A percentile compares a stretch with the other conserved stretches of the same genome.
Evolutionary conservation across 2,329 filamentous ascomycete species (phyloP).

Genomic region (Fusarium sp.): DNA sequence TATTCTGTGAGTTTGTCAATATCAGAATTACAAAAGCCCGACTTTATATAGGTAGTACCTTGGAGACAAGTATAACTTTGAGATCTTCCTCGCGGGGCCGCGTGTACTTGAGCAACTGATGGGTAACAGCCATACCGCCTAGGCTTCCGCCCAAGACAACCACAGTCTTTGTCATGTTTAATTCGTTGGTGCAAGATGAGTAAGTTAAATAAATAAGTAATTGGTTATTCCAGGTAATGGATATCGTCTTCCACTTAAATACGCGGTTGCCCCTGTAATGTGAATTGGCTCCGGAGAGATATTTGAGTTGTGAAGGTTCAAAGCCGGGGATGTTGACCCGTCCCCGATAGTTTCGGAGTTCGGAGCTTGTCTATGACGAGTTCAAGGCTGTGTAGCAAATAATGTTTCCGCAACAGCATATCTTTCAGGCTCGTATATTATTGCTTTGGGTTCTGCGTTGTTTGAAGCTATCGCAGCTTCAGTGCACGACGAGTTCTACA

Average conservation of each 20-base stretch:
- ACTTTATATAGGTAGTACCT: constrained; percentile 54
- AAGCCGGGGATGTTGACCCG: constrained; percentile 15
- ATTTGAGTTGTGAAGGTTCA: constrained; percentile 16
- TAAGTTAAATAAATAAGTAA: neutral
- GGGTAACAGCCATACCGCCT: constrained; percentile 66
- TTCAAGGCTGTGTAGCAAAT: constrained; percentile 22
- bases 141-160: constrained; percentile 68
- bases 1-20: constrained; percentile 56
- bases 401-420: constrained; percentile 7
- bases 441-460: neutral
- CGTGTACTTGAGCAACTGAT: constrained; percentile 67
- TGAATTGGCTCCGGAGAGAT: neutral
- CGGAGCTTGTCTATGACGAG: constrained; percentile 36
- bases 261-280: constrained; percentile 1
- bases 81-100: constrained; percentile 59
- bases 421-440: constrained; percentile 18
- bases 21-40: no score
- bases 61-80: constrained; percentile 68
- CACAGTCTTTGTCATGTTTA: constrained; percentile 63
- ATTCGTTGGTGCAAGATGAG: neutral
- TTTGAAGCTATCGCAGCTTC: constrained; percentile 7
- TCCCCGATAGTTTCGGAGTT: constrained; percentile 27
- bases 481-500: neutral
- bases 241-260: neutral
- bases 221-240: neutral